These are phyloP conservation scores for Macrotyloma uniflorum DNA, from an alignment of 306 rosid species.

Conservation along the genomic window DNA sequence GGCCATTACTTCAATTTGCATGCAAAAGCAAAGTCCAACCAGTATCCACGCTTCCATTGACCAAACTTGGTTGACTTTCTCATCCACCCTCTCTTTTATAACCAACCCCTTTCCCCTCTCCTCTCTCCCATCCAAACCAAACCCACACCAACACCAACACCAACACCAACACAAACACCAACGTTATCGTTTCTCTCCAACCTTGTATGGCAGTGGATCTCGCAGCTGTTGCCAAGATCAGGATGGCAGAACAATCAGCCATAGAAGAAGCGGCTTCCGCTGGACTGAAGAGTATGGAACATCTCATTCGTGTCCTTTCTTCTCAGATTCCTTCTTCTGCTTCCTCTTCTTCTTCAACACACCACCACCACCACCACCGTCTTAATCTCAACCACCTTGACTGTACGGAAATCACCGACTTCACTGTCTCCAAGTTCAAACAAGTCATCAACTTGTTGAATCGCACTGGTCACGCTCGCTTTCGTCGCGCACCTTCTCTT, in stretches of 20 bases:
- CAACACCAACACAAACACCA: too few species aligned
- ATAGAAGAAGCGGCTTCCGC: slow-evolving; percentile 77
- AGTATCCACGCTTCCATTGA: slow-evolving; percentile 53
- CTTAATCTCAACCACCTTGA: slow-evolving; percentile 41
- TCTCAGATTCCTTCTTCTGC: slow-evolving; percentile 30
- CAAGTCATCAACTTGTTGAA: slow-evolving; percentile 67
- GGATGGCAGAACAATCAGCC: slow-evolving; percentile 55
- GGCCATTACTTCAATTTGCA: neutral
- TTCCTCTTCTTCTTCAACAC: slow-evolving; percentile 1
- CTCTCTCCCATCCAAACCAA: neutral
- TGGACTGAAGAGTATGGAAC: slow-evolving; percentile 76
- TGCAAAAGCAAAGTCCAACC: slow-evolving; percentile 42
- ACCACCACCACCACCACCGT: neutral
- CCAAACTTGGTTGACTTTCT: slow-evolving; percentile 61
- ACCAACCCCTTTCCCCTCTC: neutral
- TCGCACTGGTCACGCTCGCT: slow-evolving; percentile 91
- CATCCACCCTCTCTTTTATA: slow-evolving; percentile 45
- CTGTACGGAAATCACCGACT: slow-evolving; percentile 64
- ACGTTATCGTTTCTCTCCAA: too few species aligned
- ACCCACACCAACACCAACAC: neutral
- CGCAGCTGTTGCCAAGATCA: neutral
- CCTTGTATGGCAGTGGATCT: slow-evolving; percentile 39
- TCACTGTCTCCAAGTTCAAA: slow-evolving; percentile 83
- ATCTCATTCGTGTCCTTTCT: slow-evolving; percentile 59
- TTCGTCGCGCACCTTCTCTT: slow-evolving; percentile 72